Base-by-base conservation (phyloP, 1,284 basidiomycete genomes). In the Heterobasidion parviporum region DNA sequence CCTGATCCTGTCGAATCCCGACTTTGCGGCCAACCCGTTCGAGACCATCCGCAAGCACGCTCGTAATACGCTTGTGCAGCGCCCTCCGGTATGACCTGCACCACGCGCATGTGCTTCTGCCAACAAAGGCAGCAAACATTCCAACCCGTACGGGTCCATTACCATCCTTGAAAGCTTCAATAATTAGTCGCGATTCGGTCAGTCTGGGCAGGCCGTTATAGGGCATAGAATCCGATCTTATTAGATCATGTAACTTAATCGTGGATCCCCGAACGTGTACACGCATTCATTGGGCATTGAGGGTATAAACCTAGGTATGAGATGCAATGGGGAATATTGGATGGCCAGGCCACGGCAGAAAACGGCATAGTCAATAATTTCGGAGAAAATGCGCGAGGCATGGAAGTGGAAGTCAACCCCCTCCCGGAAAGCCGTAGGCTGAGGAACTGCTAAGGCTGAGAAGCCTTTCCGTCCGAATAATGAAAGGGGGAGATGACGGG, bases 31-130 rank as follows among this genome's bases (percentile, higher is more conserved):
- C 34, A 86, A 85, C 64, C 90, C 91, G 0, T 93, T 92, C 67
- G 74, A 83, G 62, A 85, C 88, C 1, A 87, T 93, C 62, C 82
- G 88, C 4, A 85, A 79, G 10, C 91, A 93, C 67, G 88, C 86
- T 1, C 76, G 86, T 67, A 93, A 92, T 66, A 90, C 89, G 0
- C 74, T 92, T 8, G 62, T 89, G 47, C 81, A 80, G 59, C 81
- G 33, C 36, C 26, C 26, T 78, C 5, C 5, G 26, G 26, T 5
- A 26, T 26, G 26, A 26, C 26, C 26, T 26, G 26, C 26, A 26
- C 26, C 26, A 26, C 26, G 26, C 26, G 26, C 26, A 26, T 26
- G 26, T 26, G 26, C 26, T 26, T 26, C 26, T 26, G 26, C 26
- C 26, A 26, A 26, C 26, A 26, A 26, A 26, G 26, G 26, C 26